These are phyloP conservation scores for Dothidotthia symphoricarpi DNA, from an alignment of 2,329 filamentous ascomycete genomes.

Conservation along the genomic window DNA sequence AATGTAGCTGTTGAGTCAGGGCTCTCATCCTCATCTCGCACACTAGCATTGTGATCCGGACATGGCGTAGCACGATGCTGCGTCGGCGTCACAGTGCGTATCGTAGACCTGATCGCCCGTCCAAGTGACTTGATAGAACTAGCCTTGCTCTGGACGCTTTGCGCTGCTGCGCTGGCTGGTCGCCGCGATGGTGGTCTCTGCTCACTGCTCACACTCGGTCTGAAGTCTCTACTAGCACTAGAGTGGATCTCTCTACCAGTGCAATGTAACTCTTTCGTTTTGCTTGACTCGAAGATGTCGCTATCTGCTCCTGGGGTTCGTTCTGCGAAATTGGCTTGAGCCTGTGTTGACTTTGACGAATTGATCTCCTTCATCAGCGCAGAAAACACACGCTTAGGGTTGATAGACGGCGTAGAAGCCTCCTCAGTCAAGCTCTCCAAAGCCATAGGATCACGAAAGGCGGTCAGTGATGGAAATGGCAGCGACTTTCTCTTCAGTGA, in stretches of 20 bases:
- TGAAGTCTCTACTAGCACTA: conserved; percentile 10
- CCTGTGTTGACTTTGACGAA: conserved; percentile 11
- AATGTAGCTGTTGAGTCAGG: no score
- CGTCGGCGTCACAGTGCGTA: conserved; percentile 39
- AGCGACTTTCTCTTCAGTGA: conserved; percentile 18
- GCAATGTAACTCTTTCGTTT: conserved; percentile 16
- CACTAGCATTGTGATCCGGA: conserved; percentile 7
- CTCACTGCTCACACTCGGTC: conserved; percentile 9
- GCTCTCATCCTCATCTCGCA: neutral
- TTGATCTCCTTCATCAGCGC: conserved; percentile 39
- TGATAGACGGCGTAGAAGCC: conserved; percentile 19
- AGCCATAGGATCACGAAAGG: conserved; percentile 35
- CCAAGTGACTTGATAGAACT: conserved; percentile 30
- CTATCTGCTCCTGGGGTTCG: conserved; percentile 19
- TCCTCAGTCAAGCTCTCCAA: conserved; percentile 32
- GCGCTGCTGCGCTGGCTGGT: conserved; percentile 10
- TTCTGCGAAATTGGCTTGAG: neutral
- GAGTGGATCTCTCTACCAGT: conserved; percentile 12
- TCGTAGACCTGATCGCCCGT: conserved; percentile 35
- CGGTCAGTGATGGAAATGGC: conserved; percentile 19
- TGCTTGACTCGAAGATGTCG: conserved; percentile 29
- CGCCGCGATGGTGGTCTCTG: conserved; percentile 9
- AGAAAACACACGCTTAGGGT: conserved; percentile 39
- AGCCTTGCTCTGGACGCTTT: conserved; percentile 21
- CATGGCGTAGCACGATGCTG: conserved; percentile 12